A percentile compares a stretch with the other conserved stretches of the same genome.
phyloP scores from a whole-genome alignment of 73 alveolate genomes.

The Chromera velia region DNA sequence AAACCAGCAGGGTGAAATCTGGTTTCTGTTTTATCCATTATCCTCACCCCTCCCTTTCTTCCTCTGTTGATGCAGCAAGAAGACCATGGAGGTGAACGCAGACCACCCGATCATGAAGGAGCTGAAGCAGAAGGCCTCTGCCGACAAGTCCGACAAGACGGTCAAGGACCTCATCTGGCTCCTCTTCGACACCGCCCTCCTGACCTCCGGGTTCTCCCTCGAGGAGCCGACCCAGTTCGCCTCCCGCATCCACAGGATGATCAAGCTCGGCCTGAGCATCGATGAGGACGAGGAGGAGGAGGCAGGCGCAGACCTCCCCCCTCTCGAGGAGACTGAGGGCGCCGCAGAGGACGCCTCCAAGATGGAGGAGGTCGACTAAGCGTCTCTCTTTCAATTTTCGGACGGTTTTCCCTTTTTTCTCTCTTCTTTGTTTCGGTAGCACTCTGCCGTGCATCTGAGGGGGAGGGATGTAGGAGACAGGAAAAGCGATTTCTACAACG shows the following conservation, averaged over 20 bases:
- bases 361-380: conserved; percentile 71
- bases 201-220: conserved; percentile 92
- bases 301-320: conserved; percentile 47
- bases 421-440: too few species aligned
- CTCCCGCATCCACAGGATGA: conserved; percentile 93
- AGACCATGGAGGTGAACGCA: conserved; percentile 94
- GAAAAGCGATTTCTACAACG: too few species aligned
- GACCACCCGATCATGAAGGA: conserved; percentile 83
- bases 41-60: too few species aligned
- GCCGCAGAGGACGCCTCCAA: conserved; percentile 57
- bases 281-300: conserved; percentile 71
- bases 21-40: too few species aligned
- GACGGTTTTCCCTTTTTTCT: too few species aligned
- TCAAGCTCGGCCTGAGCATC: conserved; percentile 86
- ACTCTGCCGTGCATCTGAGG: too few species aligned
- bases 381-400: too few species aligned
- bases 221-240: conserved; percentile 92
- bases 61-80: too few species aligned
- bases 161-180: conserved; percentile 95
- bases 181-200: conserved; percentile 90
- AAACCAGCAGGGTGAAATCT: too few species aligned
- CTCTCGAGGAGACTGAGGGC: conserved; percentile 55
- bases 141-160: conserved; percentile 87
- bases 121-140: conserved; percentile 85
- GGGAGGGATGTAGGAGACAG: too few species aligned